These are phyloP conservation scores for Lophium mytilinum DNA, from an alignment of 495 filamentous ascomycete species.

Conservation along the genomic window DNA sequence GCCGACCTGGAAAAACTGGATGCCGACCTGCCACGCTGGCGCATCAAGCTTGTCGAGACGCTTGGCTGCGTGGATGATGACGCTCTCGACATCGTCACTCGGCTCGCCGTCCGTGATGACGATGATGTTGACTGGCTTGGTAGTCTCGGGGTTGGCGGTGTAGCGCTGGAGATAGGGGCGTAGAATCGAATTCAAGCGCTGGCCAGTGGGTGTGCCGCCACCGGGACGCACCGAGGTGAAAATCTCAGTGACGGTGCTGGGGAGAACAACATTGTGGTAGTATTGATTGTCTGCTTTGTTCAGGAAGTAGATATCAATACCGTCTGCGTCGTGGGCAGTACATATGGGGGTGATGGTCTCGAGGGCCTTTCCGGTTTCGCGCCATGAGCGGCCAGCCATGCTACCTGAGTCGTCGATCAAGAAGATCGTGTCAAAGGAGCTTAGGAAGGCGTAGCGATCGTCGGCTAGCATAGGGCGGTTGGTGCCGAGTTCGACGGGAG, in stretches of 20 bases:
- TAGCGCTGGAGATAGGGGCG: conserved; percentile 54
- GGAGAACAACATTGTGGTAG: conserved; percentile 51
- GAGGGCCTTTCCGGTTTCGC: conserved; percentile 64
- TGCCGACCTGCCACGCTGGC: conserved; percentile 77
- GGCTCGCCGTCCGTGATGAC: conserved; percentile 87
- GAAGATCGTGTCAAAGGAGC: conserved; percentile 85
- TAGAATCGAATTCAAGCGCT: conserved; percentile 64
- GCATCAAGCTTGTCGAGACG: conserved; percentile 65
- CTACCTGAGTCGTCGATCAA: conserved; percentile 87
- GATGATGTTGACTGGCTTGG: conserved; percentile 88
- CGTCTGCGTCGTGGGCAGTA: conserved; percentile 72
- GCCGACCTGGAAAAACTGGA: conserved; percentile 97
- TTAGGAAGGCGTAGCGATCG: conserved; percentile 73
- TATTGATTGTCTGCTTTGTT: conserved; percentile 46
- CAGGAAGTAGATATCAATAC: conserved; percentile 92
- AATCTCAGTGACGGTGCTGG: conserved; percentile 50
- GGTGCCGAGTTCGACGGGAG: not conserved
- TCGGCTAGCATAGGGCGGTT: conserved; percentile 35
- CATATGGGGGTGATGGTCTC: conserved; percentile 77
- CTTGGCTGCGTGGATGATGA: conserved; percentile 59
- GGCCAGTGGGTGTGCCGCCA: conserved; percentile 69
- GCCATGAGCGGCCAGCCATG: conserved; percentile 76
- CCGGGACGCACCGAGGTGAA: conserved; percentile 57
- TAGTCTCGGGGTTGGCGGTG: conserved; percentile 35
- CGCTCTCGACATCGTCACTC: conserved; percentile 68